These are phyloP conservation scores for Knufia fluminis DNA, from an alignment of 2,329 filamentous ascomycete species.

Conservation along the genomic window DNA sequence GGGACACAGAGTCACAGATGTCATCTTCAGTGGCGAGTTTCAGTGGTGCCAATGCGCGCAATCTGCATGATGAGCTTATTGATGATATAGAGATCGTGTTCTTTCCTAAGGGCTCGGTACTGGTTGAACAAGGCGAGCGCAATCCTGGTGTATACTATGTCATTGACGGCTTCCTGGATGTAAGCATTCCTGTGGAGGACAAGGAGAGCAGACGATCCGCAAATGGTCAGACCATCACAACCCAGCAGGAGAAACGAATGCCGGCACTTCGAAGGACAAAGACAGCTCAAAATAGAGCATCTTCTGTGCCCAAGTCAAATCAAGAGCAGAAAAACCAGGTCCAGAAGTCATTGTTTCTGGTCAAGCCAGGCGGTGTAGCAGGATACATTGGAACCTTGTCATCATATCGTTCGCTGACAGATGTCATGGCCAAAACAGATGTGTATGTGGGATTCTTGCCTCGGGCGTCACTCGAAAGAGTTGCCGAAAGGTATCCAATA, in stretches of 20 bases:
- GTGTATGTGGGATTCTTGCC: conserved; percentile 96
- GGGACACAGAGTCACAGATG: conserved; percentile 76
- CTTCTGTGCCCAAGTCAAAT: conserved; percentile 19
- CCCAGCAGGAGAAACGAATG: conserved; percentile 29
- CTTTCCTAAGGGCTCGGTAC: conserved; percentile 85
- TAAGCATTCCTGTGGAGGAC: conserved; percentile 71
- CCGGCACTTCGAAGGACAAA: conserved; percentile 33
- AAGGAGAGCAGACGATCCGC: conserved; percentile 29
- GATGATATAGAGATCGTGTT: conserved; percentile 95
- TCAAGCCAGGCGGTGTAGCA: conserved; percentile 88
- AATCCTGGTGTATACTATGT: conserved; percentile 96
- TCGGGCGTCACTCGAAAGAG: conserved; percentile 72
- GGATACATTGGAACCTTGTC: conserved; percentile 93
- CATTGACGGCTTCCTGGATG: conserved; percentile 91
- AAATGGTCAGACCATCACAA: conserved; percentile 28
- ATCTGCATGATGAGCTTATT: conserved; percentile 67
- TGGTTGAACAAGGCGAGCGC: conserved; percentile 95
- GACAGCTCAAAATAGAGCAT: conserved; percentile 33
- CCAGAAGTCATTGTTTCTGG: conserved; percentile 71
- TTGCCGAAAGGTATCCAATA: conserved; percentile 86
- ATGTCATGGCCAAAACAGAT: conserved; percentile 94
- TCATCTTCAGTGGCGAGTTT: conserved; percentile 57
- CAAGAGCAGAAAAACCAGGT: conserved; percentile 34
- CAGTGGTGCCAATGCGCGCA: conserved; percentile 50
- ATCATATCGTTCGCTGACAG: conserved; percentile 90